Base-by-base conservation (phyloP, 768 basidiomycete species). In the Polyporus arcularius region DNA sequence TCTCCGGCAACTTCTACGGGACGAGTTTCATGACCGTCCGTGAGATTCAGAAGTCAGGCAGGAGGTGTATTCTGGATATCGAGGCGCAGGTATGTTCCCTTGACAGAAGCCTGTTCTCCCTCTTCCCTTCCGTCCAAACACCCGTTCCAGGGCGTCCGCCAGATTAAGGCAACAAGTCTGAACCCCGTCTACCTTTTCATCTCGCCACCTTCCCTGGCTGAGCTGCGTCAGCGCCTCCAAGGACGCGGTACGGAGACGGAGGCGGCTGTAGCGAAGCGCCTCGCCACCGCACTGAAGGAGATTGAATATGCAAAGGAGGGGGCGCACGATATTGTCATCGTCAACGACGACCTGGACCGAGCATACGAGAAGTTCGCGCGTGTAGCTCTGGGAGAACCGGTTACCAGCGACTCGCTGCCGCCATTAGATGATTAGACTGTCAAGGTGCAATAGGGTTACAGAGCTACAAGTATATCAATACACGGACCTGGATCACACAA, bases 1-100 rank as follows among this genome's bases (percentile, higher is more conserved):
- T 96, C 76, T 93, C 91, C 0, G 85, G 89, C 26, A 97, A 98
- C 71, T 83, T 84, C 67, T 98, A 98, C 70, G 96, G 96, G n/a
- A 96, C 95, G 4, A 93, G 89, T 65, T 86, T 88, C 62, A 80
- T 85, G 63, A 87, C 94, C 21, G 85, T 98, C 32, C 76, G 80
- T 38, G 79, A 82, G 32, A 88, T 97, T 30, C 80, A 85, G 39
- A 74, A 80, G 16, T 78, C 82, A 3, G 93, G 92, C 15, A 84
- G 82, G 62, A 85, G 93, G 12, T 98, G 96, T 72, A 88, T 98
- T 60, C 82, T 98, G 41, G 96, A 98, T 72, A 98, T 98, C 60
- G 96, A 98, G 70, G 88, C 91, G 10, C 96, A 98, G 88, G 94
- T 92, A 71, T 58, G 79, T 76, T 49, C 18, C 35, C 55, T 26